Evolutionary conservation across 257 asterid genomes (phyloP).

Genomic region (Penstemon newberryi): DNA sequence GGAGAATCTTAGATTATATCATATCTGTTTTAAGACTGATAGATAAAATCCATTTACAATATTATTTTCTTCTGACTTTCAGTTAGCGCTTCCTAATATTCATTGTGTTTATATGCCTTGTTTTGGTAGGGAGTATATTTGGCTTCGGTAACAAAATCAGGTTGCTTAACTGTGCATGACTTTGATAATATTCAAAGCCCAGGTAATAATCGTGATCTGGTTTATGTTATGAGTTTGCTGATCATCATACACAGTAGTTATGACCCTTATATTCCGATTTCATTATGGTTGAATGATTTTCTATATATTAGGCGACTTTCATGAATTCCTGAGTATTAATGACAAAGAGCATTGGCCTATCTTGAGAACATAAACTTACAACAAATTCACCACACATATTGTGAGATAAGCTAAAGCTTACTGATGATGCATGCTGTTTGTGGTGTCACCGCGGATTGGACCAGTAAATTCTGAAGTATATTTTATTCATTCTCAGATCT

Average conservation of each 20-base stretch:
- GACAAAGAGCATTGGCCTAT: constrained; percentile 7
- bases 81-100: constrained; percentile 10
- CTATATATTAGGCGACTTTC: background rate
- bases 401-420: constrained; percentile 1
- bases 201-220: constrained; percentile 46
- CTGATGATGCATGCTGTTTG: background rate
- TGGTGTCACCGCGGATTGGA: background rate
- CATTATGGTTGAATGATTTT: background rate
- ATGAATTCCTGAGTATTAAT: background rate
- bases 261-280: constrained; percentile 7
- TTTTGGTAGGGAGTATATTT: constrained; percentile 74
- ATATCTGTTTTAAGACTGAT: background rate
- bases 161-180: constrained; percentile 93
- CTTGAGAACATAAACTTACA: background rate
- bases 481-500: background rate
- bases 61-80: constrained; percentile 1
- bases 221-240: constrained; percentile 7
- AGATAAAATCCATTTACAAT: background rate
- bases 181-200: constrained; percentile 59
- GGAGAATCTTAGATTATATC: background rate
- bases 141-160: constrained; percentile 84
- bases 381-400: constrained; percentile 4
- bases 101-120: constrained; percentile 24
- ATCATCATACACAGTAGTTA: constrained; percentile 1
- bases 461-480: background rate